Evolutionary conservation across 2,329 filamentous ascomycete species (phyloP), one percentile per base, ranked within the genome.

Genomic region (Fusarium albidum): DNA sequence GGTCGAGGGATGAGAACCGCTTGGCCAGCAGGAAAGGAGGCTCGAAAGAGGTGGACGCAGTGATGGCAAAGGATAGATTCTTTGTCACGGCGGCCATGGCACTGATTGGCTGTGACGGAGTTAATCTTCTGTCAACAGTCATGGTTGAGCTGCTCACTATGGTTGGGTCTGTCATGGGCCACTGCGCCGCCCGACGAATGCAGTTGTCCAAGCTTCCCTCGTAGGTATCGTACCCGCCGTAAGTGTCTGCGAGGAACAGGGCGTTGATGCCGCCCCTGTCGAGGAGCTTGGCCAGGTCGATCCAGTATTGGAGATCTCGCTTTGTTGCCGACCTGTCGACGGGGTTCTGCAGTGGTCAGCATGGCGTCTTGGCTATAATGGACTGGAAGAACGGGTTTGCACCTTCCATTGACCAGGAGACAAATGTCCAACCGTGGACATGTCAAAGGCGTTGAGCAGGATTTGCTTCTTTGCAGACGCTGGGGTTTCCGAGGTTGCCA

Each of bases 391-490:
- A 2, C 6, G 10, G 21, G 1, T 13, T 28, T 39, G 17, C 42
- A 82, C 82, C 74, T 86, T 88, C 86, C 86, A 89, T 71, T 88
- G 85, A 1, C 86, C 86, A 1, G 85, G 84, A 0, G 82, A 85
- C 28, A 89, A 67, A 66, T 89, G 86, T 3, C 85, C 85, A 6
- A 87, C 78, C 0, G 84, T 87, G 3, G 78, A 84, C 84, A 87
- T 87, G 53, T 87, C 85, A 59, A 88, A 87, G 3, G 84, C 85
- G 72, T 87, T 88, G 39, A 88, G 73, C 6, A 87, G 66, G 12
- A 87, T 86, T 17, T 64, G 56, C 40, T 60, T 65, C 53, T 61
- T 66, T 5, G 43, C 51, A 5, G 38, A n/a, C 1, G 45, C 31
- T 5, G 25, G 11, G 1, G 21, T 6, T 14, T 26, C 12, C 11